Base-by-base conservation (phyloP, 352 stramenopile species). In the Globisporangium uncinulatum region DNA sequence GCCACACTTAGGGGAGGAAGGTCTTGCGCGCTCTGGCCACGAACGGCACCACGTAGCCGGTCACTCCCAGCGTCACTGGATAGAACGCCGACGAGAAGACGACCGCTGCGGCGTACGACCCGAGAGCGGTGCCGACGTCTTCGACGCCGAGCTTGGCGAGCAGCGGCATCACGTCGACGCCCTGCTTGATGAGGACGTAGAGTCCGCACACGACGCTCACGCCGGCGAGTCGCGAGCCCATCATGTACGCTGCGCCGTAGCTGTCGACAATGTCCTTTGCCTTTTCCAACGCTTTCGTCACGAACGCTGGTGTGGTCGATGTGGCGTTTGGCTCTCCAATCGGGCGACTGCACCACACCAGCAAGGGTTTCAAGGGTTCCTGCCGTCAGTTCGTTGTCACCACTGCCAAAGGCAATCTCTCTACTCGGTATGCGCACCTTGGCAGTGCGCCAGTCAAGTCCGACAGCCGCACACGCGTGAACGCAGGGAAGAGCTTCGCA, bases 161-260 rank as follows among this genome's bases (percentile, higher is more conserved):
- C 37, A 91, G 68, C 34, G 83, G 83, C 69, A 86, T 87, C 24
- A 94, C 71, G 58, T 95, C 86, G 15, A 95, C 73, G 37, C 86
- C 86, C 41, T 94, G 77, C 49, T 88, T 83, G 59, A 95, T 91
- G 15, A 90, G 66, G 0, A 74, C 32, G 63, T 95, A 93, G 8
- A 95, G 64, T 7, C 52, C 64, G 21, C 74, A 85, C 24, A 94
- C 83, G 21, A 95, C 84, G 14, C 72, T 59, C 0, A 95, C 82
- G 44, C 86, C 85, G 32, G 83, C 77, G 54, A 93, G 66, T 8
- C 86, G 85, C 37, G 86, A 92, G 47, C 83, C 80, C 71, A 95
- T 92, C 81, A 95, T 93, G 69, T 95, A 95, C 13, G 83, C 79
- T 0, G 86, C 86, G 36, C 86, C 86, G 62, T 95, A 95, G 59